phyloP scores from a whole-genome alignment of 768 basidiomycete genomes.

The Phylloporus arenicola region DNA sequence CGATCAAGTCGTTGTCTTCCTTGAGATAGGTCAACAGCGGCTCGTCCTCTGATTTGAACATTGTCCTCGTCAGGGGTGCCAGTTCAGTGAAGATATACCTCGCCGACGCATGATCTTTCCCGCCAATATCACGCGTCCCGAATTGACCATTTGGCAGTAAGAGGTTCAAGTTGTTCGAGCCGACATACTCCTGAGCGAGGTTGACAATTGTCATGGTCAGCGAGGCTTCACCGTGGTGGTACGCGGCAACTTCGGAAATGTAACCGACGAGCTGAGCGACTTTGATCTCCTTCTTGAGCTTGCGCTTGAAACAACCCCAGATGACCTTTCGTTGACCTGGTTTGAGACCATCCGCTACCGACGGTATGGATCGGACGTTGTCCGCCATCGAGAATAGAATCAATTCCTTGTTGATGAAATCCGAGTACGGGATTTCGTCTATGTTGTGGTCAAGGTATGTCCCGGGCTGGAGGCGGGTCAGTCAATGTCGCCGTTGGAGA shows the following conservation, averaged over 20 bases:
- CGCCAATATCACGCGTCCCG: slow-evolving; percentile 88
- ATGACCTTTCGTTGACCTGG: slow-evolving; percentile 97
- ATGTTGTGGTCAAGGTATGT: slow-evolving; percentile 89
- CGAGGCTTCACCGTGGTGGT: slow-evolving; percentile 93
- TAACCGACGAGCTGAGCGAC: slow-evolving; percentile 96
- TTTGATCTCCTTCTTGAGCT: slow-evolving; percentile 89
- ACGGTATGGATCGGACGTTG: slow-evolving; percentile 96
- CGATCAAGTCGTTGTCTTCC: slow-evolving; percentile 82
- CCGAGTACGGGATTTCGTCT: slow-evolving; percentile 78
- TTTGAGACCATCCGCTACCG: slow-evolving; percentile 88
- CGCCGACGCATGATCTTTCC: slow-evolving; percentile 94
- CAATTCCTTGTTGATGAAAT: slow-evolving; percentile 97
- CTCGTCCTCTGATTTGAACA: slow-evolving; percentile 85
- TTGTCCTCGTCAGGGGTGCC: slow-evolving; percentile 60
- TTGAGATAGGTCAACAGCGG: slow-evolving; percentile 75
- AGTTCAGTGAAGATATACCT: slow-evolving; percentile 93
- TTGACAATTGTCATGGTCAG: slow-evolving; percentile 88
- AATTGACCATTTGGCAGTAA: slow-evolving; percentile 89
- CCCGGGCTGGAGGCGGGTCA: slow-evolving; percentile 60
- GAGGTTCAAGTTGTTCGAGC: slow-evolving; percentile 91
- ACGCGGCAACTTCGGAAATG: slow-evolving; percentile 87
- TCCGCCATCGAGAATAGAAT: slow-evolving; percentile 99
- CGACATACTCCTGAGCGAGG: slow-evolving; percentile 90
- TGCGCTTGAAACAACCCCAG: slow-evolving; percentile 94
- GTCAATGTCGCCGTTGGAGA: background rate